Percentiles rank a stretch among this genome's conserved stretches.
Evolutionary conservation across 331 rosid species (phyloP).

Genomic region (Phaseolus coccineus): DNA sequence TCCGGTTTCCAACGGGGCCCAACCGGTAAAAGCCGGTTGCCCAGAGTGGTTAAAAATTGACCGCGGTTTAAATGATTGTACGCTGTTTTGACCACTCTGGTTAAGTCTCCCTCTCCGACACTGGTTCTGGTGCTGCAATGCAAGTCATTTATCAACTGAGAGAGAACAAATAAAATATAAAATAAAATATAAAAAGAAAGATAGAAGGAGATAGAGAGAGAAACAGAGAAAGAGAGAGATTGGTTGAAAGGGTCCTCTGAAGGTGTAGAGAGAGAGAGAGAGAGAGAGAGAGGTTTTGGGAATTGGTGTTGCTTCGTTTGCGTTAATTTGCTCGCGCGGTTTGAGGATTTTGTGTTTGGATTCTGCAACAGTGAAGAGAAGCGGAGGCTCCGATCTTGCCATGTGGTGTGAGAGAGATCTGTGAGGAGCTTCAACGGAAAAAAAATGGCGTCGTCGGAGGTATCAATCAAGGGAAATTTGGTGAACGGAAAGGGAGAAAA

Average conservation of each 20-base stretch:
- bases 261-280: background rate
- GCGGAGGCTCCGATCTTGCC: conserved; percentile 9
- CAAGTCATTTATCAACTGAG: conserved; percentile 47
- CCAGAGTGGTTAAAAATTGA: conserved; percentile 55
- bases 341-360: conserved; percentile 15
- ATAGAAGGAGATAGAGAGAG: conserved; percentile 1
- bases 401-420: conserved; percentile 71
- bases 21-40: conserved; percentile 55
- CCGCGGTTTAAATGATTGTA: conserved; percentile 69
- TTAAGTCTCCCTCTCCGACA: conserved; percentile 59
- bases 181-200: background rate
- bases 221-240: background rate
- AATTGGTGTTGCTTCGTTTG: conserved; percentile 31
- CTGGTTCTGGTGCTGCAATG: conserved; percentile 40
- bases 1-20: conserved; percentile 40
- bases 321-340: background rate
- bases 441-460: conserved; percentile 76
- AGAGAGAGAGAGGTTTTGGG: conserved; percentile 9
- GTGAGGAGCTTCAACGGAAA: conserved; percentile 33
- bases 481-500: conserved; percentile 60
- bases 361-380: background rate
- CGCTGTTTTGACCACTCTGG: conserved; percentile 65
- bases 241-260: conserved; percentile 31
- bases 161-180: background rate
- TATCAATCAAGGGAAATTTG: conserved; percentile 64